Base-by-base conservation (phyloP, 2,329 filamentous ascomycete genomes). In the Davidsoniella australis region DNA sequence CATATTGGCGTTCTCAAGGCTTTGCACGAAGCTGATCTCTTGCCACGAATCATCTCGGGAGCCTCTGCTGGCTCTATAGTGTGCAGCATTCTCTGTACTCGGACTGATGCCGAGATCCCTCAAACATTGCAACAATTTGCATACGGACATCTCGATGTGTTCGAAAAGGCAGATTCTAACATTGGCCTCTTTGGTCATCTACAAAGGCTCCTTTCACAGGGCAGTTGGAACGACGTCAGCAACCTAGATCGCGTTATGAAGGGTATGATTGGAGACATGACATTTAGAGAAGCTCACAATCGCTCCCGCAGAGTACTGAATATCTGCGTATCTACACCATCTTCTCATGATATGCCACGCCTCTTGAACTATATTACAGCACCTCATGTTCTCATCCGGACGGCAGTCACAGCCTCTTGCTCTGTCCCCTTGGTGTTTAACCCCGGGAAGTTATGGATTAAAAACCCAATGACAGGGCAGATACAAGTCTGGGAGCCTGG, bases 371-470 rank as follows among this genome's bases (percentile, higher is more conserved):
- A 94, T 59, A 76, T 94, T 52, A 95, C 89, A 0, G 83, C 89
- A 0, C 88, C 89, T 0, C 91, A 95, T 60, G 88, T 96, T 48
- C 76, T 95, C 66, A 88, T 96, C 49, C 94, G 88, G 86, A 94
- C 88, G 14, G 89, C 89, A 33, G 88, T 95, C 58, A 85, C 85
- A n/a, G 86, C 89, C 0, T 95, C 89, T 0, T 96, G 89, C 61
- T 94, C 89, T 0, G 85, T 95, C 0, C 89, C 89, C 0, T 68
- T 91, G 10, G 73, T 95, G 17, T 96, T 94, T 62, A 81, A 80
- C 20, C 76, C 86, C 2, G 82, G 80, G 1, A 78, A 80, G 1
- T 65, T 96, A 9, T 75, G 89, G 39, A 82, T 87, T 52, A 95
- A 95, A 59, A 84, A 95, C 57, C 84, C 85, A 0, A 66, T 75